phyloP scores from a whole-genome alignment of 2,329 filamentous ascomycete genomes.

The Penicillium palitans region DNA sequence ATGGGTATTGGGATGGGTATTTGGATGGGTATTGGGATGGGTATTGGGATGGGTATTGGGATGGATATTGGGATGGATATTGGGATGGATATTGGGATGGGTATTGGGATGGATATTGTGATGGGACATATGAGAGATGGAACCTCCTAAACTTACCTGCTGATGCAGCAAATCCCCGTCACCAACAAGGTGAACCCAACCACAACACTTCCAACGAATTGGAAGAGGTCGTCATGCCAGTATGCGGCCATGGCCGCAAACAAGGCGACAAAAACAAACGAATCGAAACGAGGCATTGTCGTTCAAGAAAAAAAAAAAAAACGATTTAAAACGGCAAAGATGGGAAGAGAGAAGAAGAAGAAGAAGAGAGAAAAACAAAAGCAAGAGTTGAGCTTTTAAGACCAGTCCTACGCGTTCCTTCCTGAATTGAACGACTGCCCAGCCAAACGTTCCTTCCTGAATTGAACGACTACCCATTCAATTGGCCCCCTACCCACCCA shows the following conservation, averaged over 20 bases:
- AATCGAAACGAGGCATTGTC: not conserved
- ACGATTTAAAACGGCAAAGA: not conserved
- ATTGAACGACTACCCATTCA: not conserved
- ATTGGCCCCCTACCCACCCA: not conserved
- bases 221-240: not conserved
- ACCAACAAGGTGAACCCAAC: not conserved
- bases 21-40: not conserved
- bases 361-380: not conserved
- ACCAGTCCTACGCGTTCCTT: not conserved
- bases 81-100: not conserved
- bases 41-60: not conserved
- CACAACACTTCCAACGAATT: not conserved
- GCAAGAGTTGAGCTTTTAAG: not conserved
- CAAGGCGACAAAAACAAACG: not conserved
- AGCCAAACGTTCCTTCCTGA: not conserved
- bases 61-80: not conserved
- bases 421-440: not conserved
- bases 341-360: not conserved
- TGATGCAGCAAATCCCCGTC: not conserved
- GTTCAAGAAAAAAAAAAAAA: not conserved
- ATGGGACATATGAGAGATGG: not conserved
- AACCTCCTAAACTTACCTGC: not conserved
- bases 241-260: not conserved
- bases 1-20: not conserved
- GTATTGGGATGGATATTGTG: not conserved